These are phyloP conservation scores for Desmodesmus armatus DNA, from an alignment of 139 green algal species.

Conservation along the genomic window DNA sequence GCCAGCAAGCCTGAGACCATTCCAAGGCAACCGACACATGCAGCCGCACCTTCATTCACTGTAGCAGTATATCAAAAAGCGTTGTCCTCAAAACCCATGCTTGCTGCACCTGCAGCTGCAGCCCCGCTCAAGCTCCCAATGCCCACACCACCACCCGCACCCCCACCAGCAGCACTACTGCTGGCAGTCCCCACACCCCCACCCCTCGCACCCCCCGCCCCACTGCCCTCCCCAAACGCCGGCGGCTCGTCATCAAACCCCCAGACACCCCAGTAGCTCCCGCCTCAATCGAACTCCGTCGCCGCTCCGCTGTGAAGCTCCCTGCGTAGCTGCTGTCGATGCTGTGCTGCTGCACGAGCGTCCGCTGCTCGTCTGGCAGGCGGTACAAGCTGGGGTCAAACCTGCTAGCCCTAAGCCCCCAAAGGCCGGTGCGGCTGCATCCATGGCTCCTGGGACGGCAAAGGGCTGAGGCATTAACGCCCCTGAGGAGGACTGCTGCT, in stretches of 20 bases:
- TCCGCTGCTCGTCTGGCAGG: background rate
- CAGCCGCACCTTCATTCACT: background rate
- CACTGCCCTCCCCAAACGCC: background rate
- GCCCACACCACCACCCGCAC: background rate
- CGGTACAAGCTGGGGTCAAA: conserved; percentile 26
- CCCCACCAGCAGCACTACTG: background rate
- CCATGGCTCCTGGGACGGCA: too few species aligned
- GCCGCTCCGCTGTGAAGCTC: background rate
- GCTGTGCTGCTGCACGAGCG: background rate
- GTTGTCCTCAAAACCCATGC: conserved; percentile 39
- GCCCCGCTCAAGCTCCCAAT: background rate
- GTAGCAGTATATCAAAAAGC: conserved; percentile 23
- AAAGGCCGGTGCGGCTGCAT: background rate
- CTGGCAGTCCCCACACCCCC: background rate
- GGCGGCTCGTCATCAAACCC: conserved; percentile 26
- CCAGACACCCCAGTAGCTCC: background rate
- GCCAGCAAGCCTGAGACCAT: background rate
- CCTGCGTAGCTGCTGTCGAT: conserved; percentile 36
- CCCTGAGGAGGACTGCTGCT: too few species aligned
- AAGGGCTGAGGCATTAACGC: too few species aligned
- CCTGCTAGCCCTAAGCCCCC: background rate
- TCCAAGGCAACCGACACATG: background rate
- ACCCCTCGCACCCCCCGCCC: background rate
- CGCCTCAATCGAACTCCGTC: background rate
- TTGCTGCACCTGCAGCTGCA: background rate